Conservation (phyloP, 2,329 filamentous ascomycete species). For the Calonectria crousiana region DNA sequence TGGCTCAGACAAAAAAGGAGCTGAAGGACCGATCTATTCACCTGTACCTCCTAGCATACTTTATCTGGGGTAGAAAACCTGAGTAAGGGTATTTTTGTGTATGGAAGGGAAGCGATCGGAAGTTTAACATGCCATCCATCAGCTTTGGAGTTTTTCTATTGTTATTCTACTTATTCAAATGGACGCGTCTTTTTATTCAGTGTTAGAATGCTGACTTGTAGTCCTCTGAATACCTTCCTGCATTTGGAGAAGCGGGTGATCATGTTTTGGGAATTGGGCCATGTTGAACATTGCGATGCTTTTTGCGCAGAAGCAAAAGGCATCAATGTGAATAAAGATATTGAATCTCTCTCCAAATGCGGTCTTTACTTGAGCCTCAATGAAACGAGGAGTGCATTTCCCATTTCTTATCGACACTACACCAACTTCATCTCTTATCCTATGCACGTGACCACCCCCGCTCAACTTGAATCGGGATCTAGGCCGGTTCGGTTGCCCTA, state of each 20-base stretch:
- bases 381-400: neutral
- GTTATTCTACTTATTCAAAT: too few species aligned
- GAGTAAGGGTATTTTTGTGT: neutral
- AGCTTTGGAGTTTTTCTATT: too few species aligned
- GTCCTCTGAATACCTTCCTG: too few species aligned
- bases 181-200: too few species aligned
- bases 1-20: neutral
- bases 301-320: neutral
- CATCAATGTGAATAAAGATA: too few species aligned
- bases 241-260: too few species aligned
- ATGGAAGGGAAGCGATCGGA: too few species aligned
- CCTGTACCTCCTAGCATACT: neutral
- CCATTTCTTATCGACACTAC: neutral
- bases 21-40: neutral
- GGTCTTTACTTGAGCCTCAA: neutral
- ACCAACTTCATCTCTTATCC: neutral
- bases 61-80: slow-evolving; percentile 3
- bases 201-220: too few species aligned
- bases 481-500: neutral
- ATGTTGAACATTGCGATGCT: too few species aligned
- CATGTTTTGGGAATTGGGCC: too few species aligned
- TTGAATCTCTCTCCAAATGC: too few species aligned
- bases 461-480: neutral
- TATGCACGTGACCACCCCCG: neutral
- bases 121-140: too few species aligned